Base-by-base conservation (phyloP, 164 flowering plant species). In the Vitis rupestris region DNA sequence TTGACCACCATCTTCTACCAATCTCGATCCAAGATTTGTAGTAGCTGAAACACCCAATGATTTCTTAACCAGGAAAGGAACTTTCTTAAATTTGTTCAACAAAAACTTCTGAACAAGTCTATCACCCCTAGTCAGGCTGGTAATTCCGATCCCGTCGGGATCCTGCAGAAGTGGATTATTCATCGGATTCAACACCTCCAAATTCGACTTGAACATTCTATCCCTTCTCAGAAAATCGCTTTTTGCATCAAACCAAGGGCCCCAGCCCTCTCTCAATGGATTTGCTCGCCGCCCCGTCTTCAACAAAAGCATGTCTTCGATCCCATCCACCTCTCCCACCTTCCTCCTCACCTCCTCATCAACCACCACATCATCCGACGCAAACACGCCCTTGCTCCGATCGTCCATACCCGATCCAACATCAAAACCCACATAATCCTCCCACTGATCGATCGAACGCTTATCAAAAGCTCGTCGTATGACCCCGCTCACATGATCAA, bases 241-340 rank as follows among this genome's bases (percentile, higher is more conserved):
- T 77, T 93, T 96, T 64, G 84, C 84, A 67, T 96, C 99, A 70
- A 93, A 96, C 98, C 98, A 96, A 23, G 78, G 77, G 0, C 95
- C 94, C 99, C 99, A 96, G 4, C 93, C 97, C 52, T 91, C 92
- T 74, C 97, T 91, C 81, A 93, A 74, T 0, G 84, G 80, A 10
- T 93, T 86, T 10, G 54, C 84, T 56, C 77, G 78, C 14, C 64
- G 16, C 8, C 73, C 76, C 13, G 64, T 58, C 76, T 88, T 93
- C 85, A 96, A 69, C 85, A 96, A 70, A 63, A 96, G 77, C 1
- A 88, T 94, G 60, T 96, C 99, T 70, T 96, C 99, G 8, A 93
- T 68, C 1, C 80, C 74, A 29, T 9, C 69, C 31, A 93, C 88
- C 53, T 80, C 82, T 13, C 69, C 77, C 70, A 83, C 69, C 72